Evolutionary conservation across 2,329 filamentous ascomycete genomes (phyloP), one percentile per base, ranked within the genome.

Genomic region (Nigrospora sphaerica): DNA sequence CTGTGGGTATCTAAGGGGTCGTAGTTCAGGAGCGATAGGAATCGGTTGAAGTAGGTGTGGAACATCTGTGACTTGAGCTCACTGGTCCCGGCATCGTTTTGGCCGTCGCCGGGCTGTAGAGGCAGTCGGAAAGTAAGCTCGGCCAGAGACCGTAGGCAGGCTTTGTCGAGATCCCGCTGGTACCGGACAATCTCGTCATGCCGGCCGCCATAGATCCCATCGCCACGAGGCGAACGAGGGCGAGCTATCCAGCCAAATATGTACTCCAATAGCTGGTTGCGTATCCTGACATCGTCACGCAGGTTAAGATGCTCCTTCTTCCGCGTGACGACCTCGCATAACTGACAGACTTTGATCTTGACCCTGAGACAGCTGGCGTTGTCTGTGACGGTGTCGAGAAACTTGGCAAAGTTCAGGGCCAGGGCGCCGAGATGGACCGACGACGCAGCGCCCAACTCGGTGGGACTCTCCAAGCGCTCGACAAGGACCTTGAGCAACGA

Each of bases 51-150:
- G 59, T 86, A 86, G 7, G 77, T 80, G 50, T 84, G 80, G 56
- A 86, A 86, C 76, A 86, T 81, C 55, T 85, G 78, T 1, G 80
- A 83, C 58, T 86, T 86, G 44, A 83, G 71, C 60, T 85, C 83
- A 52, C 80, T 84, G 45, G 78, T 81, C 39, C 81, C 78, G 2
- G 78, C 81, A 62, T 86, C 83, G 12, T 73, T 80, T 52, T 83
- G 80, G 6, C 77, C 78, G 44, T 86, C 82, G 2, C 75, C 74
- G 2, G 82, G 80, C 52, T 86, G 83, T 13, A 86, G 66, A 14
- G 83, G 82, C 5, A 86, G 67, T 12, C 82, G 77, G 57, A 80
- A 84, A 0, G 83, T 84, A 23, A 86, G 68, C 53, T 81, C 80
- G 4, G 81, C 77, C n/a, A 86, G 70, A 37, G 79, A 79, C 52